These are phyloP conservation scores for Aspergillus egyptiacus DNA, from an alignment of 495 filamentous ascomycete species.

Conservation along the genomic window DNA sequence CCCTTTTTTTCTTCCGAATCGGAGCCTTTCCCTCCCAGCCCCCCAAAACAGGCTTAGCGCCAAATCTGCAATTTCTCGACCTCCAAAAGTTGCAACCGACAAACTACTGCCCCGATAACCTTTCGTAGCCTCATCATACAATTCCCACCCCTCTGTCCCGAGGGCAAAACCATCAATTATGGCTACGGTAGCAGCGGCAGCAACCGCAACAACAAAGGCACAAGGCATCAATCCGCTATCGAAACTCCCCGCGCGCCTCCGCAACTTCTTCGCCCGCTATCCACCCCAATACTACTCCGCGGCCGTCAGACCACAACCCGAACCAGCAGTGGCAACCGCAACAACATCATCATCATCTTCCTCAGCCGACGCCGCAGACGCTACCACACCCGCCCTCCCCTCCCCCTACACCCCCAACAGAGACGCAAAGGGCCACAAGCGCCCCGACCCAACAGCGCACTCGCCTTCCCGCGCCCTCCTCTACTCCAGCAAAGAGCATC, in stretches of 20 bases:
- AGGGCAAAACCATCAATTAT: constrained; percentile 14
- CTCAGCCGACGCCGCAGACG: constrained; percentile 13
- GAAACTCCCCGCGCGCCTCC: constrained; percentile 59
- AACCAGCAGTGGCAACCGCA: constrained; percentile 26
- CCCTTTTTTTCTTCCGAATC: constrained; percentile 18
- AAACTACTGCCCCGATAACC: too few relatives aligned
- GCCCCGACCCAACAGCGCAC: constrained; percentile 28
- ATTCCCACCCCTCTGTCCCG: too few relatives aligned
- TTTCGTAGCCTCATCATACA: too few relatives aligned
- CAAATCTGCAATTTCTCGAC: constrained; percentile 13
- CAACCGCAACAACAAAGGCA: constrained; percentile 27
- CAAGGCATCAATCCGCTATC: constrained; percentile 14
- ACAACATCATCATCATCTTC: constrained; percentile 24
- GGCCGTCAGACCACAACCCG: constrained; percentile 36
- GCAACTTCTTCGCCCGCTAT: constrained; percentile 82
- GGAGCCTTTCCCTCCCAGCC: constrained; percentile 1
- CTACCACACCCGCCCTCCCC: constrained; percentile 19
- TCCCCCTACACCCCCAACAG: constrained; percentile 45
- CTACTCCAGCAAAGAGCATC: constrained; percentile 28
- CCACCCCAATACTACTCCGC: constrained; percentile 56
- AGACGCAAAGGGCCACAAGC: constrained; percentile 38
- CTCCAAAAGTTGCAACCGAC: background rate
- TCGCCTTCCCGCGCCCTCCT: constrained; percentile 35
- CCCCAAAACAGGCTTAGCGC: constrained; percentile 21
- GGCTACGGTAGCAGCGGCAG: too few relatives aligned